Evolutionary conservation across 108 stramenopile species (phyloP), one percentile per base, ranked within the genome.

Genomic region (Thalassiosira profunda): DNA sequence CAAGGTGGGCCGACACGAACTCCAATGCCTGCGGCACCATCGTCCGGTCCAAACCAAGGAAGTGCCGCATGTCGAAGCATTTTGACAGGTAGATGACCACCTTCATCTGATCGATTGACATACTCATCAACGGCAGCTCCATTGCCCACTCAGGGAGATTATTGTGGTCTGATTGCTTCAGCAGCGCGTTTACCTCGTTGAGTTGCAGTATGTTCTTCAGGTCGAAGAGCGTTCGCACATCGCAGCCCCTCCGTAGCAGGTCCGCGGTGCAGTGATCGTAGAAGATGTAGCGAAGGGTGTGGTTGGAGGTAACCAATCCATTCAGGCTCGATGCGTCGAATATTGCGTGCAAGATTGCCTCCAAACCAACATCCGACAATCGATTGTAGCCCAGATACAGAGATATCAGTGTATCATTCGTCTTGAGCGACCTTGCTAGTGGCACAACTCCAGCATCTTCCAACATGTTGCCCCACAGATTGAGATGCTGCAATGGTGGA

Each of bases 321-420:
- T 48, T 21, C 3, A 48, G 47, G 28, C 47, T 48, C 14, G 47
- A 2, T 24, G 47, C 28, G n/a, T 48, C 47, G 17, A 29, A 48
- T 14, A 48, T 29, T 48, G 47, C 47, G 2, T 7, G 24, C 28
- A 24, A 2, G 12, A 48, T 14, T 2, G 7, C 47, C 2, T 48
- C n/a, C 47, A 48, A 29, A 14, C 47, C 47, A 48, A 48, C 47
- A 11, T 24, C 24, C 28, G 47, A 29, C 12, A 48, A 14, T 48
- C 47, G 3, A 48, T 48, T 48, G 18, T 48, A 48, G 24, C 47
- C 47, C 24, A 48, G 47, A 48, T 48, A 29, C 25, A 48, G 47
- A 24, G 24, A 24, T 12, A 48, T 14, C 3, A 48, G 4, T 20
- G 47, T 48, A 48, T 48, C 20, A 14, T 48, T 48, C 25, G 47